Base-by-base conservation (phyloP, 305 asterid genomes). In the Ajuga reptans region DNA sequence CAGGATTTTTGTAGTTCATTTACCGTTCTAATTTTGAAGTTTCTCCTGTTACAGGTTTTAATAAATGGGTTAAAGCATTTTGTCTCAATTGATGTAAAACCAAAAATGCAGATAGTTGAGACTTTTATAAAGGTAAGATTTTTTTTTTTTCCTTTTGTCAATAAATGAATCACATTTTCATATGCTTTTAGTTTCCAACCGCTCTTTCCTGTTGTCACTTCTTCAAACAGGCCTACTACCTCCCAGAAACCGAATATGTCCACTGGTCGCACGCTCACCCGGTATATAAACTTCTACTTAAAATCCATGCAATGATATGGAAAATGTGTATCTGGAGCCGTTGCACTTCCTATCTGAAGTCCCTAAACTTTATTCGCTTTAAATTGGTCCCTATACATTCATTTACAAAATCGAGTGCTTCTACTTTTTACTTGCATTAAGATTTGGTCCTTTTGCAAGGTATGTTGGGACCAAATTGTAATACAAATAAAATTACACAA, bases 211-310 rank as follows among this genome's bases (percentile, higher is more conserved):
- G 7, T n/a, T 51, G 43, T 31, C 46, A 49, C 69, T 49, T 21
- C 41, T 31, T 50, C 65, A 45, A 21, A 71, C 92, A 91, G 99
- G 99, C 97, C 21, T 93, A 84, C 84, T 93, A 91, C 78, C 97
- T 93, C 78, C 99, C 97, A 65, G 99, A 93, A 83, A 93, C 99
- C 4, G 99, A 93, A 74, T 93, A 84, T 72, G 91, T 89, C 37
- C 99, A 89, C 75, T 91, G 97, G 97, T 89, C 99, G 4, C 96
- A 95, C 7, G 87, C 86, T 74, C 99, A 93, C 80, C 97, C 95
- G 78, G 99, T 93, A 91, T 9, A 78, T 36, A 49, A 11, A 42
- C 50, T 9, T 60, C 11, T 53, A 14, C 10, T 27, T 45, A 5
- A 6, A 46, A 67, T 72, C 52, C 46, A 16, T 15, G 6, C 5